Percentiles rank a stretch among this genome's conserved stretches.
Conservation (phyloP, 1,284 basidiomycete species). For the Irpex sp. region DNA sequence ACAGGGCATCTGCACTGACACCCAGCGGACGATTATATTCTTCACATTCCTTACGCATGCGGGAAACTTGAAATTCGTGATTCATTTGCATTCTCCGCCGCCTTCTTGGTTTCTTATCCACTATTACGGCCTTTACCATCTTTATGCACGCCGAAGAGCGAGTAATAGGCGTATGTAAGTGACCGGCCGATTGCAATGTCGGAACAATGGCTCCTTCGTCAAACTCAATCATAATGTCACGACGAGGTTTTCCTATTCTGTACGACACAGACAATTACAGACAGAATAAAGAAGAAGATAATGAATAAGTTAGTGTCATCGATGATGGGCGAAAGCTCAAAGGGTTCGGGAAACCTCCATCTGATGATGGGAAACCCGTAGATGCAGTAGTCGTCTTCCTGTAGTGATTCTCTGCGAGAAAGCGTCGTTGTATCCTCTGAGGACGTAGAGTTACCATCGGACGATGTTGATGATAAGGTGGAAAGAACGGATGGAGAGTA, state of each 20-base stretch:
- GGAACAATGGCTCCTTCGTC: background rate
- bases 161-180: background rate
- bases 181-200: background rate
- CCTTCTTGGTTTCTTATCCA: too few relatives aligned
- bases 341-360: background rate
- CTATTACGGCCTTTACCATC: too few relatives aligned
- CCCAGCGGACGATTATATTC: too few relatives aligned
- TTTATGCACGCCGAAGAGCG: too few relatives aligned
- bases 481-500: background rate
- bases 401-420: background rate
- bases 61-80: too few relatives aligned
- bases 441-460: background rate
- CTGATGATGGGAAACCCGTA: background rate
- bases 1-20: too few relatives aligned
- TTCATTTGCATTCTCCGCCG: too few relatives aligned
- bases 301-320: background rate
- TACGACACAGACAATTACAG: conserved; percentile 7
- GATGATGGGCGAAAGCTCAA: background rate
- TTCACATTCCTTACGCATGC: too few relatives aligned
- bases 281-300: conserved; percentile 1
- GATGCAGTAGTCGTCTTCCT: background rate
- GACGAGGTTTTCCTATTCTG: conserved; percentile 1
- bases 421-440: background rate
- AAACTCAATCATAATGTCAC: background rate
- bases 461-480: background rate